Evolutionary conservation across 495 filamentous ascomycete species (phyloP).

Genomic region (Oleoguttula mirabilis): DNA sequence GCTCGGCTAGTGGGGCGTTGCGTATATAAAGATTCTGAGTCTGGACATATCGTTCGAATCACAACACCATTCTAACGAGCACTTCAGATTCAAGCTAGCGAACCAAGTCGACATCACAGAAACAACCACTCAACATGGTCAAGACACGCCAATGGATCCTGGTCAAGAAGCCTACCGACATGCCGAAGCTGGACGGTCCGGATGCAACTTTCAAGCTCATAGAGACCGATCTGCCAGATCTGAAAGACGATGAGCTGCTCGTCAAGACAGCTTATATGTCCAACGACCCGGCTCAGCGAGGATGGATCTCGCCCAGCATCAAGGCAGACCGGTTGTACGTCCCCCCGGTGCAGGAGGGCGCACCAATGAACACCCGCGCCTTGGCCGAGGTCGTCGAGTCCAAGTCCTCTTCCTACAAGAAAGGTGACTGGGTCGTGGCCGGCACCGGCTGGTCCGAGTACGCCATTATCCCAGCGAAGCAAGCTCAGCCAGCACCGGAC

Average conservation of each 20-base stretch:
- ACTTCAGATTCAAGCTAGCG: too few relatives aligned
- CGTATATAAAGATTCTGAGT: too few relatives aligned
- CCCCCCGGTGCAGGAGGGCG: slow-evolving; percentile 51
- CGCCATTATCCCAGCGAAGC: slow-evolving; percentile 31
- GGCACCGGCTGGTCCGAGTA: slow-evolving; percentile 42
- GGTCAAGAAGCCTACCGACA: slow-evolving; percentile 20
- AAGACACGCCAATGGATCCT: slow-evolving; percentile 28
- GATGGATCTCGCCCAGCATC: slow-evolving; percentile 53
- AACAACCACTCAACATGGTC: too few relatives aligned
- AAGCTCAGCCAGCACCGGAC: slow-evolving; percentile 20
- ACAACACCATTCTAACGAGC: too few relatives aligned
- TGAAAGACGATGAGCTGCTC: slow-evolving; percentile 50
- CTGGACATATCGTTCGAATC: too few relatives aligned
- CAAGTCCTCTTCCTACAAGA: slow-evolving; percentile 26
- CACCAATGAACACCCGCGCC: slow-evolving; percentile 52
- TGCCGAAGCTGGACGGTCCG: slow-evolving; percentile 31
- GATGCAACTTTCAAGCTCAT: slow-evolving; percentile 40
- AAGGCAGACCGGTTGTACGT: slow-evolving; percentile 46
- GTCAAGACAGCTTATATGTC: slow-evolving; percentile 57
- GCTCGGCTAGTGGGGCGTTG: too few relatives aligned
- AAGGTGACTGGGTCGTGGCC: slow-evolving; percentile 34
- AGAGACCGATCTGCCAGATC: slow-evolving; percentile 35
- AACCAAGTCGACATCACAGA: too few relatives aligned
- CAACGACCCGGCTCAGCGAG: slow-evolving; percentile 73
- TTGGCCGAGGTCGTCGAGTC: slow-evolving; percentile 44